Percentiles rank a stretch among this genome's conserved stretches.
phyloP scores from a whole-genome alignment of 306 rosid species.

The Betula pendula region DNA sequence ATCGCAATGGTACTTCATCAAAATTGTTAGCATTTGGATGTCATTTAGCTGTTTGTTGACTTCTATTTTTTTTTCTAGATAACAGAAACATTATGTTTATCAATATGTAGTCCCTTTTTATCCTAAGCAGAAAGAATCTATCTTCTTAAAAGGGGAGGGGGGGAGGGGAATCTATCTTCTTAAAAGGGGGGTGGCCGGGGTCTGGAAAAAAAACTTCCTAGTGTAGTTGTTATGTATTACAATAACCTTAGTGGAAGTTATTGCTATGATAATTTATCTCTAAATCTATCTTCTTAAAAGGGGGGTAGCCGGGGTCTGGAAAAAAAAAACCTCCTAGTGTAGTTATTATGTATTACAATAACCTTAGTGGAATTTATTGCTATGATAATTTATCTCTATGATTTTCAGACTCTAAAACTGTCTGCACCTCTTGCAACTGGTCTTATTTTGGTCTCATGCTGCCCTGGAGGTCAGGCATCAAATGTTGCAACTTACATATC shows the following conservation, averaged over 20 bases:
- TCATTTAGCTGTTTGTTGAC: not conserved
- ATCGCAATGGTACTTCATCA: constrained; percentile 67
- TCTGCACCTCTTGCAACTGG: constrained; percentile 97
- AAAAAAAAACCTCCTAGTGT: not conserved
- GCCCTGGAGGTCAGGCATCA: constrained; percentile 99
- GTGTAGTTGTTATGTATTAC: not conserved
- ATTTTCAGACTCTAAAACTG: constrained; percentile 74
- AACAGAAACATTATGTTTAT: not conserved
- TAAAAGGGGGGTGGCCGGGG: no score
- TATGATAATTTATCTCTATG: constrained; percentile 26
- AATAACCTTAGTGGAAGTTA: constrained; percentile 3
- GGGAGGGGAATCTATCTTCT: not conserved
- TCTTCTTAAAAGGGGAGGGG: not conserved
- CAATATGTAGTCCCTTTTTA: not conserved
- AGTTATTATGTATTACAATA: not conserved
- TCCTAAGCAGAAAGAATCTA: not conserved
- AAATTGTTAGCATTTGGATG: constrained; percentile 2
- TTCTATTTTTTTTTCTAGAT: not conserved
- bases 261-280: constrained; percentile 22
- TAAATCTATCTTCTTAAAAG: no score
- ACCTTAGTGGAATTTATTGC: constrained; percentile 3
- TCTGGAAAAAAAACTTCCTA: not conserved
- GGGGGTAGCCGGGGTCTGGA: no score
- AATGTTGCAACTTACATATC: constrained; percentile 94
- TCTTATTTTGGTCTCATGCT: constrained; percentile 96